Conservation (phyloP, 164 flowering plant species). For the Vitis rotundifolia region DNA sequence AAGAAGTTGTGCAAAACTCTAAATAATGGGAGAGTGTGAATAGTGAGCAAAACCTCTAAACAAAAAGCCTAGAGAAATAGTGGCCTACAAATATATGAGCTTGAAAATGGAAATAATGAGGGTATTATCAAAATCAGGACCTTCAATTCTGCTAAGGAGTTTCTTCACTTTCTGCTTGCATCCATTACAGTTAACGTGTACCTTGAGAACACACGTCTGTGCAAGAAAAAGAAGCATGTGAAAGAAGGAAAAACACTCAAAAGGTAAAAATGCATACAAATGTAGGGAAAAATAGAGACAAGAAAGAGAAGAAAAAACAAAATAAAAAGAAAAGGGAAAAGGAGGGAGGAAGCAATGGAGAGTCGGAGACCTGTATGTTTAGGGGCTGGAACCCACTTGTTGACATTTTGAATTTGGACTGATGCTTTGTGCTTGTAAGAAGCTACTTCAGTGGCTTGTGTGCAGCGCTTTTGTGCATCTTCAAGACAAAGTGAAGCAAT, state of each 20-base stretch:
- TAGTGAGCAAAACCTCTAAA: too few species aligned
- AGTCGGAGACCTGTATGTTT: neutral
- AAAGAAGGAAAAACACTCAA: neutral
- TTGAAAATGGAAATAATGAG: neutral
- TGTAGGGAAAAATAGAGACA: too few species aligned
- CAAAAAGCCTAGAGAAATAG: too few species aligned
- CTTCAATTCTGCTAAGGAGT: conserved; percentile 35
- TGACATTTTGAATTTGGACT: conserved; percentile 3
- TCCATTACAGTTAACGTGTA: conserved; percentile 37
- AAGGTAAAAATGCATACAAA: neutral
- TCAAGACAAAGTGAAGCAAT: too few species aligned
- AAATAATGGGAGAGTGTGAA: too few species aligned
- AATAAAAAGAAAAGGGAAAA: neutral
- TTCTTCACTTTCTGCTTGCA: conserved; percentile 40
- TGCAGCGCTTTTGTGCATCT: too few species aligned
- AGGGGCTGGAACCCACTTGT: conserved; percentile 3
- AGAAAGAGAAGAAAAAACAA: neutral
- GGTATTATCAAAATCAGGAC: conserved; percentile 3
- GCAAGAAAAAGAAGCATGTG: neutral
- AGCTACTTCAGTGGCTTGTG: too few species aligned
- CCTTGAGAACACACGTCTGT: conserved; percentile 35
- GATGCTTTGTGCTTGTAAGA: neutral
- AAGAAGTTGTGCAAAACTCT: too few species aligned
- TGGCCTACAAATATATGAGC: too few species aligned
- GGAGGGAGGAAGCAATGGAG: neutral